Evolutionary conservation across 164 flowering plant genomes (phyloP).

Genomic region (Magnolia officinalis): DNA sequence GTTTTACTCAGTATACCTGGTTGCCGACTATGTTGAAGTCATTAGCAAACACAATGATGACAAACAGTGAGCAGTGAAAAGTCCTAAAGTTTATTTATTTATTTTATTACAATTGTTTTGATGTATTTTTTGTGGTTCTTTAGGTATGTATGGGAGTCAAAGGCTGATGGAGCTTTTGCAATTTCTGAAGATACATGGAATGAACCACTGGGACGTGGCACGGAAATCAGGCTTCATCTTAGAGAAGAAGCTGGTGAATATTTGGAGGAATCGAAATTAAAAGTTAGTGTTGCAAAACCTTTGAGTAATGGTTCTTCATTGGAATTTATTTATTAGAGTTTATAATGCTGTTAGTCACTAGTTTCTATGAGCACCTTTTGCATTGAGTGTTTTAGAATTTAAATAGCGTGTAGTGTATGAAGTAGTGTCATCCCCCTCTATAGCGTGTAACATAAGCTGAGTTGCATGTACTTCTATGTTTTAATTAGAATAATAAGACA

Average conservation of each 20-base stretch:
- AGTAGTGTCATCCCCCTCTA: too few relatives aligned
- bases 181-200: slow-evolving; percentile 87
- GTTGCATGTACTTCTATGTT: too few relatives aligned
- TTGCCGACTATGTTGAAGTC: slow-evolving; percentile 96
- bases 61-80: slow-evolving; percentile 64
- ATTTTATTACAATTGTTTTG: neutral
- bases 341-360: too few relatives aligned
- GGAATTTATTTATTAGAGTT: too few relatives aligned
- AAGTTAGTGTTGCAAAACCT: slow-evolving; percentile 37
- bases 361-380: too few relatives aligned
- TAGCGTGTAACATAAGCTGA: too few relatives aligned
- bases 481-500: too few relatives aligned
- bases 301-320: neutral
- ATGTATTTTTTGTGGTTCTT: slow-evolving; percentile 9
- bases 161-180: slow-evolving; percentile 98
- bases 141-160: slow-evolving; percentile 98
- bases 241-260: slow-evolving; percentile 94
- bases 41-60: slow-evolving; percentile 97
- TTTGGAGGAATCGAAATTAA: slow-evolving; percentile 80
- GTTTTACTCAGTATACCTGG: slow-evolving; percentile 94
- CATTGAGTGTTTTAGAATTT: too few relatives aligned
- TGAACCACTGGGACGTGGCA: slow-evolving; percentile 98
- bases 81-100: neutral
- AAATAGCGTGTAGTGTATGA: too few relatives aligned
- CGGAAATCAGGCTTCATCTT: slow-evolving; percentile 88